These are phyloP conservation scores for Stemphylium lycopersici DNA, from an alignment of 2,329 filamentous ascomycete genomes.

Conservation along the genomic window DNA sequence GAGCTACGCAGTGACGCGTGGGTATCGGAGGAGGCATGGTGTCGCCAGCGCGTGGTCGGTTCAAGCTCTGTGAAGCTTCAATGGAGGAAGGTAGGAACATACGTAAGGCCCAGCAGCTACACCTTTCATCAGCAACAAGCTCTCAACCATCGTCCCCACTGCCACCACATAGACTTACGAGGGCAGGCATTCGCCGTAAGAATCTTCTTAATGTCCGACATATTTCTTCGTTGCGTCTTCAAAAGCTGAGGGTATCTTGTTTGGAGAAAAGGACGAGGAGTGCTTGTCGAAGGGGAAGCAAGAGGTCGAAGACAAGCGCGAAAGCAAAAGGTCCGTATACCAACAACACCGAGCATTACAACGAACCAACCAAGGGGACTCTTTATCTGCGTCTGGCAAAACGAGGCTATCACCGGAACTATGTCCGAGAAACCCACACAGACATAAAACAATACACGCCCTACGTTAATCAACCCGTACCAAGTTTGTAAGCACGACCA, in stretches of 20 bases:
- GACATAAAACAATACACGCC: too few species aligned
- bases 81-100: constrained; percentile 31
- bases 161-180: constrained; percentile 41
- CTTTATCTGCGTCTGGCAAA: constrained; percentile 29
- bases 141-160: not conserved
- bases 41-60: not conserved
- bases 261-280: not conserved
- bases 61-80: not conserved
- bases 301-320: not conserved
- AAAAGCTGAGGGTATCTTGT: not conserved
- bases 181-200: constrained; percentile 51
- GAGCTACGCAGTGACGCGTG: too few species aligned
- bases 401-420: constrained; percentile 29
- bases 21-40: not conserved
- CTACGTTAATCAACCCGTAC: too few species aligned
- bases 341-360: not conserved
- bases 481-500: not conserved
- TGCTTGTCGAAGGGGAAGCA: not conserved
- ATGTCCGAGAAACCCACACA: not conserved
- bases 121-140: not conserved
- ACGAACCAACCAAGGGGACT: constrained; percentile 1
- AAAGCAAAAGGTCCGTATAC: not conserved
- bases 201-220: constrained; percentile 54
- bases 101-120: constrained; percentile 54
- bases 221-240: constrained; percentile 26